phyloP scores from a whole-genome alignment of 768 basidiomycete genomes.

The Mycena filopes region DNA sequence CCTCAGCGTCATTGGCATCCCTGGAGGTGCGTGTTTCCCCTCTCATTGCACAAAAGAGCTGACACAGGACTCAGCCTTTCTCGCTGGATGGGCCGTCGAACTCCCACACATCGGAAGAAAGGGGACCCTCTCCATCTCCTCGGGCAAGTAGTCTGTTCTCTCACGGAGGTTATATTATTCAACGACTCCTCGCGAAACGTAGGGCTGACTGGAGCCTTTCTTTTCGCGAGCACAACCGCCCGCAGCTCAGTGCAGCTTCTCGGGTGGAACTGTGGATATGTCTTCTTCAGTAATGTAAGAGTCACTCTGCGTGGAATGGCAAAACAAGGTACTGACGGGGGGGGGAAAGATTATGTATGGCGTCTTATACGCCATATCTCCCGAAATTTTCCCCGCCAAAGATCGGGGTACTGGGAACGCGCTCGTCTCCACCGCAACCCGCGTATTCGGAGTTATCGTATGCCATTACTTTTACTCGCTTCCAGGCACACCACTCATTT shows the following conservation, averaged over 20 bases:
- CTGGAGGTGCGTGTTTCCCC: slow-evolving; percentile 47
- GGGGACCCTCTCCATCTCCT: slow-evolving; percentile 73
- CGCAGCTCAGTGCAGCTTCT: slow-evolving; percentile 58
- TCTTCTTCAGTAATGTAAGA: slow-evolving; percentile 69
- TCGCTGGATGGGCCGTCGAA: slow-evolving; percentile 80
- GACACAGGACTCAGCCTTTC: slow-evolving; percentile 52
- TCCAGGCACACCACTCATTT: not conserved
- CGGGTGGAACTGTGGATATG: slow-evolving; percentile 85
- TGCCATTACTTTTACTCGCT: slow-evolving; percentile 34
- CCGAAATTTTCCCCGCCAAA: slow-evolving; percentile 78
- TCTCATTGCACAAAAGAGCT: too few species aligned
- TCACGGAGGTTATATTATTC: slow-evolving; percentile 46
- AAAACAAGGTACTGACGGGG: not conserved
- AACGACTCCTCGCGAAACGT: slow-evolving; percentile 57
- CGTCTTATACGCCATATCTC: slow-evolving; percentile 75
- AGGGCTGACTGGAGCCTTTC: slow-evolving; percentile 80
- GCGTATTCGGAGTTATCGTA: slow-evolving; percentile 78
- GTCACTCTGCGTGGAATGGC: not conserved
- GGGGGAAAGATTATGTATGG: slow-evolving; percentile 83
- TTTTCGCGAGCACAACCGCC: slow-evolving; percentile 81
- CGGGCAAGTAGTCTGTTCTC: slow-evolving; percentile 56
- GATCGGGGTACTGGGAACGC: slow-evolving; percentile 81
- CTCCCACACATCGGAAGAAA: slow-evolving; percentile 69
- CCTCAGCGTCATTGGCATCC: slow-evolving; percentile 72
- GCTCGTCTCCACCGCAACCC: slow-evolving; percentile 65